phyloP scores from a whole-genome alignment of 2,329 filamentous ascomycete genomes.

The Sphaerulina populicola region DNA sequence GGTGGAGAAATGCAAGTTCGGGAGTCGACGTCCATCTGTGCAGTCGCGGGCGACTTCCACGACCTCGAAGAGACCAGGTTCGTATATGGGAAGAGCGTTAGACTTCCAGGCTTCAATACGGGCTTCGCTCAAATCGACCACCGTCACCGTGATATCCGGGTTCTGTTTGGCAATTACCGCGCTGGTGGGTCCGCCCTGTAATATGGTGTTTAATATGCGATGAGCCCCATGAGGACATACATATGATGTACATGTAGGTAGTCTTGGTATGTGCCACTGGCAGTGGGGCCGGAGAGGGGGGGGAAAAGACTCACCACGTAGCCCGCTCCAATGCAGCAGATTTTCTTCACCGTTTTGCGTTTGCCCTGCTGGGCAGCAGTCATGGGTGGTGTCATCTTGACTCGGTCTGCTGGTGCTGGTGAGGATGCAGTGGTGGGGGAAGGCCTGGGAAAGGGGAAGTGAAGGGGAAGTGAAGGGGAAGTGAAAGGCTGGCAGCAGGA shows the following conservation, averaged over 20 bases:
- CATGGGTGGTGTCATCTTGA: slow-evolving; percentile 3
- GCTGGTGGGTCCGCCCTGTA: slow-evolving; percentile 61
- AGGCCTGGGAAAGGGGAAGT: neutral
- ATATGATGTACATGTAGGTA: no score
- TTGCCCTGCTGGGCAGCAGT: neutral
- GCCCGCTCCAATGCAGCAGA: slow-evolving; percentile 67
- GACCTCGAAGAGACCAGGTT: slow-evolving; percentile 61
- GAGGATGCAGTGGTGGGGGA: neutral
- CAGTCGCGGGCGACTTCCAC: slow-evolving; percentile 53
- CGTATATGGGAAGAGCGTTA: slow-evolving; percentile 63
- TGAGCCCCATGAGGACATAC: slow-evolving; percentile 13
- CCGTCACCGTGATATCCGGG: slow-evolving; percentile 60
- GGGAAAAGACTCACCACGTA: slow-evolving; percentile 54
- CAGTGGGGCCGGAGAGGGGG: neutral
- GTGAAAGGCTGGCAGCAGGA: no score
- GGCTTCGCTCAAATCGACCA: slow-evolving; percentile 60
- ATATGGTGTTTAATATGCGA: neutral
- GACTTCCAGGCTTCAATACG: slow-evolving; percentile 69
- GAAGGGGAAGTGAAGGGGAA: no score
- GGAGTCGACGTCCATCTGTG: slow-evolving; percentile 22
- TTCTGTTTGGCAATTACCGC: slow-evolving; percentile 68
- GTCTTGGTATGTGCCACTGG: neutral
- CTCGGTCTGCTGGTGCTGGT: neutral
- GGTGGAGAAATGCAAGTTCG: slow-evolving; percentile 68
- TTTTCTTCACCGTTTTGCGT: slow-evolving; percentile 37